Percentiles rank a stretch among this genome's conserved stretches.
These are phyloP conservation scores for Albophoma yamanashiensis DNA, from an alignment of 2,329 filamentous ascomycete species.

Conservation along the genomic window DNA sequence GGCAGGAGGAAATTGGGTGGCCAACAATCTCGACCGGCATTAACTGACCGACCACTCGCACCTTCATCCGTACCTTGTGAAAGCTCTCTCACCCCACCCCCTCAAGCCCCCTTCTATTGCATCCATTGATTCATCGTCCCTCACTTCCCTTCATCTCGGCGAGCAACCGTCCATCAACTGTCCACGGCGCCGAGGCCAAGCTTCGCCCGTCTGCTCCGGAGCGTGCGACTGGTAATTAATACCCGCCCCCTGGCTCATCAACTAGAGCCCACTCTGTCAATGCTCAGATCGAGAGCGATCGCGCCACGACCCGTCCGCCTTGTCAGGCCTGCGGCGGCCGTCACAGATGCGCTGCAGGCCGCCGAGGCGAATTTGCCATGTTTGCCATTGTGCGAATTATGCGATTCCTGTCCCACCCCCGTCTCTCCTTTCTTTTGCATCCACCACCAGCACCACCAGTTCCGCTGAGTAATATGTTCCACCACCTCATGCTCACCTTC, in stretches of 20 bases:
- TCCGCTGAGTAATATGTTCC: neutral
- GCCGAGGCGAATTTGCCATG: neutral
- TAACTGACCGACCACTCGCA: neutral
- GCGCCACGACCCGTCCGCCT: neutral
- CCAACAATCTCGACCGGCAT: neutral
- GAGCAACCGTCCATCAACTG: neutral
- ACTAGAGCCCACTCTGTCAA: neutral
- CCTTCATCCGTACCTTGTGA: neutral
- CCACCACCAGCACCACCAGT: neutral
- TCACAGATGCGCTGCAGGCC: neutral
- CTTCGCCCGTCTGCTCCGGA: neutral
- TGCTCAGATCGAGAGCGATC: neutral
- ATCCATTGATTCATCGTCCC: neutral
- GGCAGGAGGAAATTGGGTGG: neutral
- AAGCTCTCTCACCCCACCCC: neutral
- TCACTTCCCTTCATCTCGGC: neutral
- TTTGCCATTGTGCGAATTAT: neutral
- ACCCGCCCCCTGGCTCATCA: neutral
- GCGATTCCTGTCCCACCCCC: neutral
- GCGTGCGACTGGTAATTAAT: neutral
- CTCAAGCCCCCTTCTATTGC: no score
- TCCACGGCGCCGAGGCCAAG: neutral
- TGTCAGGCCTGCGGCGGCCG: neutral
- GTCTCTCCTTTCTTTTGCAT: neutral
- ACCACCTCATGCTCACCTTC: neutral